phyloP scores from a whole-genome alignment of 495 filamentous ascomycete genomes.

The Apodospora peruviana region DNA sequence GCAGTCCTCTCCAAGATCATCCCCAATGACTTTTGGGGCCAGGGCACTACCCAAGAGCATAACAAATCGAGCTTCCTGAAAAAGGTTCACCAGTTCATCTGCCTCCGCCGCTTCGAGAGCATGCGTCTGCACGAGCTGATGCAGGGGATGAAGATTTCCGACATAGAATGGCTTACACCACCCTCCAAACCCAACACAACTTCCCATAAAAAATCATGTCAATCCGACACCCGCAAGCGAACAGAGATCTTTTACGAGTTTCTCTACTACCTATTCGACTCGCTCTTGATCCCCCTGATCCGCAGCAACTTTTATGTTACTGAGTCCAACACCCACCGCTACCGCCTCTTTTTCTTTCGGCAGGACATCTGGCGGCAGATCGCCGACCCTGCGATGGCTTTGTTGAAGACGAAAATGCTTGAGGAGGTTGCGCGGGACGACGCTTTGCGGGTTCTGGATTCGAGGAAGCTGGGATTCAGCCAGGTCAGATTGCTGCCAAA shows the following conservation, averaged over 20 bases:
- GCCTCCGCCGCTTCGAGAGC: constrained; percentile 72
- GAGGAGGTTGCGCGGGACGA: constrained; percentile 62
- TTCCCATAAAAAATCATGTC: constrained; percentile 49
- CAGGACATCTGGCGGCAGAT: constrained; percentile 85
- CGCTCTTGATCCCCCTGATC: constrained; percentile 80
- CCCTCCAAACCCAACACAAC: constrained; percentile 33
- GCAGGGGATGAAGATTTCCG: constrained; percentile 66
- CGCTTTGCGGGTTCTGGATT: constrained; percentile 54
- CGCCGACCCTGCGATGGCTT: constrained; percentile 63
- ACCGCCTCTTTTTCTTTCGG: constrained; percentile 87
- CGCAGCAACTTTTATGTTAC: constrained; percentile 90
- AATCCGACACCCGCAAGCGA: constrained; percentile 71
- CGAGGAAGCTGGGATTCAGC: constrained; percentile 65
- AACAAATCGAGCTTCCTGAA: constrained; percentile 59
- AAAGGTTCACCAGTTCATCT: constrained; percentile 71
- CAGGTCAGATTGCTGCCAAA: constrained; percentile 81
- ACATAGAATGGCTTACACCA: constrained; percentile 70
- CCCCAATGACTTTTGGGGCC: constrained; percentile 71
- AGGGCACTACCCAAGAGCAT: constrained; percentile 37
- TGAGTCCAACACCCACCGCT: constrained; percentile 74
- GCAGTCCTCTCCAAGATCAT: constrained; percentile 70
- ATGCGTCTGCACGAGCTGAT: constrained; percentile 72
- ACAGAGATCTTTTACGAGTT: constrained; percentile 76
- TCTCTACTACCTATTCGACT: constrained; percentile 89
- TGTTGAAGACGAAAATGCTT: constrained; percentile 70